Evolutionary conservation across 176 grass and related monocot species (phyloP).

Genomic region (sorghum (Sorghum bicolor)): DNA sequence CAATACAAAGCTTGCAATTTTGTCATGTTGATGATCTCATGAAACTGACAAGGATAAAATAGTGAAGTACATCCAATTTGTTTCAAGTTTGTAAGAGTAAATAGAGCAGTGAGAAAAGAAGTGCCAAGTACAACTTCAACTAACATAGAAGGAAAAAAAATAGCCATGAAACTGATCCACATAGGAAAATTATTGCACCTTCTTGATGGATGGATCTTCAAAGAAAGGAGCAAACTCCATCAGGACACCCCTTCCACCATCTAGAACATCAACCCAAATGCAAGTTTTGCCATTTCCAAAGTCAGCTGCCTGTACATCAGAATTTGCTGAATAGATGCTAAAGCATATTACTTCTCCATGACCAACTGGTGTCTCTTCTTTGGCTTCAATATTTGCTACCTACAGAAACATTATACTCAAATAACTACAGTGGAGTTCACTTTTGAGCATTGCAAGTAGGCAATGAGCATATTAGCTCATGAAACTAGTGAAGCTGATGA

Average conservation of each 20-base stretch:
- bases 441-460: background rate
- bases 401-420: slow-evolving; percentile 36
- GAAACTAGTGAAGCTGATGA: slow-evolving; percentile 11
- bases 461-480: slow-evolving; percentile 9
- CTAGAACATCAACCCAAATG: slow-evolving; percentile 92
- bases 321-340: slow-evolving; percentile 70
- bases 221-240: slow-evolving; percentile 86
- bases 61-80: background rate
- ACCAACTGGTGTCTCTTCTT: slow-evolving; percentile 67
- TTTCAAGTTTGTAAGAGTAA: slow-evolving; percentile 20
- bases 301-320: slow-evolving; percentile 45
- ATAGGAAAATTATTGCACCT: slow-evolving; percentile 42
- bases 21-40: background rate
- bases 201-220: slow-evolving; percentile 77
- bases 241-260: slow-evolving; percentile 67
- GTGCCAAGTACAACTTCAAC: background rate
- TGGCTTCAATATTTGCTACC: slow-evolving; percentile 76
- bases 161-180: slow-evolving; percentile 13
- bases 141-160: slow-evolving; percentile 1
- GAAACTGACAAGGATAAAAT: slow-evolving; percentile 13
- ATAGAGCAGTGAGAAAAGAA: background rate
- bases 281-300: slow-evolving; percentile 92
- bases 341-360: slow-evolving; percentile 91
- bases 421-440: slow-evolving; percentile 15
- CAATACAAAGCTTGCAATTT: background rate